Evolutionary conservation across 1,284 basidiomycete species (phyloP).

Genomic region (Hortiboletus rubellus): DNA sequence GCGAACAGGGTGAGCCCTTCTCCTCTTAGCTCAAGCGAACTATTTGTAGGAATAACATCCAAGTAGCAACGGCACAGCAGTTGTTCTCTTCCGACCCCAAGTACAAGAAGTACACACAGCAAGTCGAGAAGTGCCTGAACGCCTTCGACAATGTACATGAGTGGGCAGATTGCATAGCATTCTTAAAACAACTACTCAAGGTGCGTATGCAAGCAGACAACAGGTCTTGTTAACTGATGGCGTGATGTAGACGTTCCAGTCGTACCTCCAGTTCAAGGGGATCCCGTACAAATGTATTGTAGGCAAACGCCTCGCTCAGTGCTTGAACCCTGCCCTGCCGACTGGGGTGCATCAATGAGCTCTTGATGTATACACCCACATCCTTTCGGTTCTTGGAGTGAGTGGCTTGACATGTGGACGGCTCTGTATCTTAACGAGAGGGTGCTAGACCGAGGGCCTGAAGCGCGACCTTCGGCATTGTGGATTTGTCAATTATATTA

Average conservation of each 20-base stretch:
- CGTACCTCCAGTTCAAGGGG: conserved; percentile 89
- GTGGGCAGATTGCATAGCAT: conserved; percentile 99
- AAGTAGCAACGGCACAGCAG: conserved; percentile 46
- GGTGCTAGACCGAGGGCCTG: conserved; percentile 77
- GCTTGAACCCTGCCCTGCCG: conserved; percentile 94
- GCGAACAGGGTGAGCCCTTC: conserved; percentile 49
- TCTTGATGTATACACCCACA: conserved; percentile 92
- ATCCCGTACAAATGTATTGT: conserved; percentile 95
- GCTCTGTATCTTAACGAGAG: conserved; percentile 4
- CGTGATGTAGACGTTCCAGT: conserved; percentile 77
- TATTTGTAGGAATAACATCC: conserved; percentile 1
- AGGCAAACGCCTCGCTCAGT: conserved; percentile 93
- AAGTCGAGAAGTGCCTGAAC: conserved; percentile 90
- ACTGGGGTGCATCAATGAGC: conserved; percentile 97
- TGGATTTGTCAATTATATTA: no score
- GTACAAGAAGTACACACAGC: conserved; percentile 91
- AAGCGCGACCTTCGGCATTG: conserved; percentile 65
- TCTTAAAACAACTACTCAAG: conserved; percentile 93
- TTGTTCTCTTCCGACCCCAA: conserved; percentile 80
- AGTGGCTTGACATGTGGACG: conserved; percentile 31
- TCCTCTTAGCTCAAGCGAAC: background rate
- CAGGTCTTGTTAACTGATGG: background rate
- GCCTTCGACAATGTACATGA: conserved; percentile 97
- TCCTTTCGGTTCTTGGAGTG: conserved; percentile 88
- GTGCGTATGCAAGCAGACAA: conserved; percentile 33